A percentile compares a stretch with the other conserved stretches of the same genome.
Conservation (phyloP, 306 rosid genomes). For the Sesbania bispinosa region DNA sequence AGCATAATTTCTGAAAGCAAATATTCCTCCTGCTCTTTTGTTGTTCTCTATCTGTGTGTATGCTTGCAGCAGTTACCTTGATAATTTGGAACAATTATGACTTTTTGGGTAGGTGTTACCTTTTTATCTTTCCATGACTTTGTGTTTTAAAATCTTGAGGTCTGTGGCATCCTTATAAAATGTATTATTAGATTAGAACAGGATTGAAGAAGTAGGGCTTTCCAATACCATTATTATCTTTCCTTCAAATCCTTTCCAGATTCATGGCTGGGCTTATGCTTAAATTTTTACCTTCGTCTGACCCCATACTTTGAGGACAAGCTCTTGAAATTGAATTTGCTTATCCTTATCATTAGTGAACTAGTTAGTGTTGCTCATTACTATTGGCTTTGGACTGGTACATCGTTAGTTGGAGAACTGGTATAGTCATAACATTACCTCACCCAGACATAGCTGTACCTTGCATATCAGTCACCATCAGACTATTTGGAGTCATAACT, state of each 20-base stretch:
- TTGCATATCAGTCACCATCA: background rate
- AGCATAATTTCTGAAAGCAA: constrained; percentile 12
- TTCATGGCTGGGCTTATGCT: background rate
- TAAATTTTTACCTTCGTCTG: background rate
- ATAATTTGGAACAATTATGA: background rate
- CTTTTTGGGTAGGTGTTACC: background rate
- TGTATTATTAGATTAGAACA: background rate
- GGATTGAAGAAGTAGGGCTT: background rate
- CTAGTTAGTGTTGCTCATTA: background rate
- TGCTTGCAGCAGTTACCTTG: background rate
- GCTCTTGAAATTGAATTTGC: background rate
- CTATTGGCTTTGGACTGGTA: constrained; percentile 4
- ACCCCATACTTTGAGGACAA: background rate
- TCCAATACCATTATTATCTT: background rate
- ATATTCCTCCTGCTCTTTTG: background rate
- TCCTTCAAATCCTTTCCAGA: background rate
- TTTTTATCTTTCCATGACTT: background rate
- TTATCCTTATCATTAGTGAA: constrained; percentile 3
- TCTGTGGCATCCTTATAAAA: background rate
- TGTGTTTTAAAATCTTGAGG: background rate
- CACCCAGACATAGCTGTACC: background rate
- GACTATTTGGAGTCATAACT: background rate
- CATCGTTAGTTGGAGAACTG: background rate
- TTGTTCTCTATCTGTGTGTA: background rate
- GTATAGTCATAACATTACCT: background rate